phyloP scores from a whole-genome alignment of 129 eudicot genomes.

The Dittrichia graveolens region DNA sequence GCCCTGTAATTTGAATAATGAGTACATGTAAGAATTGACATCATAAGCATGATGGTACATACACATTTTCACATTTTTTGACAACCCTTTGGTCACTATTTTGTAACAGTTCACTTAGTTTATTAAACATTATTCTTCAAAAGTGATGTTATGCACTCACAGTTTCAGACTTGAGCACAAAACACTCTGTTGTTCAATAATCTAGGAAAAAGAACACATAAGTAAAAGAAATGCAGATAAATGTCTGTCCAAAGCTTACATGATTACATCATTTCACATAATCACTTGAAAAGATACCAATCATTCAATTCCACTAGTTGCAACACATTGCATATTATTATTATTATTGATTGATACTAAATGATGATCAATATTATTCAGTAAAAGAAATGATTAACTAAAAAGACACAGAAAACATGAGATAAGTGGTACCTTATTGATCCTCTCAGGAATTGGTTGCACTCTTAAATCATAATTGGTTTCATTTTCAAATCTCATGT shows the following conservation, averaged over 20 bases:
- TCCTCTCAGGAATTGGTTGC: conserved; percentile 11
- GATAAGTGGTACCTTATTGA: conserved; percentile 26
- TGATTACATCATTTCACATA: neutral
- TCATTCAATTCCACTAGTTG: neutral
- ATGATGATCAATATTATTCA: neutral
- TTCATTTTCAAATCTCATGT: neutral
- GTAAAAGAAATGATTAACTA: neutral
- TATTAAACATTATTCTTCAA: no score
- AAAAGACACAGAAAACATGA: conserved; percentile 3
- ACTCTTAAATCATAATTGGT: neutral
- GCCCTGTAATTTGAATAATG: conserved; percentile 25
- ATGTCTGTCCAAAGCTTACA: neutral
- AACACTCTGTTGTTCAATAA: no score
- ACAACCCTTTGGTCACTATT: no score
- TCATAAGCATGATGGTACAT: no score
- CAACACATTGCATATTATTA: neutral
- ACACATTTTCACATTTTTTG: no score
- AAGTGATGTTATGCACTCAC: no score
- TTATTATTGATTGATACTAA: neutral
- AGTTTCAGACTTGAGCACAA: no score
- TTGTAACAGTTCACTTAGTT: no score
- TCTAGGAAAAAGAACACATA: conserved; percentile 16
- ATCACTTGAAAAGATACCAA: neutral
- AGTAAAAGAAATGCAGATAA: neutral
- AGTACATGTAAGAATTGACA: neutral